Base-by-base conservation (phyloP, 352 stramenopile species). In the Phytophthora citricola region DNA sequence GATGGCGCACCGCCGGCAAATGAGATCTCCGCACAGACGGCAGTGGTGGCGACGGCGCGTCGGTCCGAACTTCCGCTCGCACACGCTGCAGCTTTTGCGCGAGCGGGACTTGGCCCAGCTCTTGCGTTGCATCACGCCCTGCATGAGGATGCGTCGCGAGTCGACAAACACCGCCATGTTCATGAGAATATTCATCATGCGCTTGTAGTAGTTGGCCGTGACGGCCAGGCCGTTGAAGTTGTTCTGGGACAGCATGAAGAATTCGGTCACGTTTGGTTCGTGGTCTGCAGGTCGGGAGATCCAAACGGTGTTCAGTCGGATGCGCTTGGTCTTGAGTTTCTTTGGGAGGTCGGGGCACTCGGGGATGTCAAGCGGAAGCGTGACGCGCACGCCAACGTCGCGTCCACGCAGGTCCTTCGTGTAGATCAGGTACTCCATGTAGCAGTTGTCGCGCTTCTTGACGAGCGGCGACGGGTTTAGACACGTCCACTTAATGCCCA, bases 401-500 rank as follows among this genome's bases (percentile, higher is more conserved):
- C 82, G 83, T 3, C 81, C 80, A 15, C 63, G 71, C 5, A 77
- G 47, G 54, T 95, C 87, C 12, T 78, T 82, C 17, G 73, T 91
- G 66, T 87, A 87, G 36, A 76, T 79, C 26, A 93, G 71, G 70
- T 90, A 93, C 59, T 95, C 87, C 59, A 95, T 65, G 62, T 83
- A 92, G 69, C 79, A 89, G 38, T 84, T 83, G 75, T 95, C 83
- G n/a, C 83, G 75, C 68, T 90, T 91, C 43, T 78, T 81, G 12
- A 83, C 59, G 40, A 92, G 75, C 52, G 79, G 52, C 22, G 78
- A 84, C 51, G 81, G 74, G 48, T 76, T 78, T 43, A 90, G 60
- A 40, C 83, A 91, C 50, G 77, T 77, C 87, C 87, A 95, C 66
- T 95, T 95, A 71, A 95, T 86, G 48, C 87, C 87, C 68, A 95